Evolutionary conservation across 1,139 yeast species (phyloP), one percentile per base, ranked within the genome.

Genomic region (Hansenula sp.): DNA sequence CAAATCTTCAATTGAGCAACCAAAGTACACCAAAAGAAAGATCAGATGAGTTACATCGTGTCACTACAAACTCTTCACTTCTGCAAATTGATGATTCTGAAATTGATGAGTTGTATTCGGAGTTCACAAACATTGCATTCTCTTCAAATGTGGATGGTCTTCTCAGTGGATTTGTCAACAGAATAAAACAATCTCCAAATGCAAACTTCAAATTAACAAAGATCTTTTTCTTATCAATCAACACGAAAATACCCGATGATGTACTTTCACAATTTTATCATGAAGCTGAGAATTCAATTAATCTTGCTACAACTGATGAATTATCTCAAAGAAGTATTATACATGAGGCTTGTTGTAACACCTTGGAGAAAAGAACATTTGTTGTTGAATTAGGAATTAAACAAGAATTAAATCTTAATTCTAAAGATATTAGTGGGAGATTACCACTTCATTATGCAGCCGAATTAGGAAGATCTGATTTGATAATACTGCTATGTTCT

Each of bases 371-470:
- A n/a, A 57, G 71, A 45, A 45, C 49, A 2, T 66, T 65, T 40
- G 58, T 66, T 18, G 44, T 66, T 11, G 41, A 52, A 34, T 25
- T 54, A 38, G 45, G 43, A 25, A 38, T 52, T 40, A 32, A 48
- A 34, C 32, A 48, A 24, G 48, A 41, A 24, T 57, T 55, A 17
- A 44, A 50, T 20, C 56, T 64, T 53, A 62, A 72, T 42, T 60
- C 68, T 14, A 69, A 67, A 46, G 77, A 74, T 46, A 60, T 71
- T 33, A 82, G 85, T 51, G 96, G 95, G 5, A 73, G 94, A 51
- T 81, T 83, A 3, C 90, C 97, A 30, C 65, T 92, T 13, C 97
- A 92, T 61, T 88, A 90, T 59, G 95, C 96, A 2, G 77, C 95
- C 7, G 89, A 82, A 52, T 64, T 74, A 48, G 83, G 84, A 36